These are phyloP conservation scores for Phaseolus lunatus DNA, from an alignment of 306 rosid species.

Conservation along the genomic window DNA sequence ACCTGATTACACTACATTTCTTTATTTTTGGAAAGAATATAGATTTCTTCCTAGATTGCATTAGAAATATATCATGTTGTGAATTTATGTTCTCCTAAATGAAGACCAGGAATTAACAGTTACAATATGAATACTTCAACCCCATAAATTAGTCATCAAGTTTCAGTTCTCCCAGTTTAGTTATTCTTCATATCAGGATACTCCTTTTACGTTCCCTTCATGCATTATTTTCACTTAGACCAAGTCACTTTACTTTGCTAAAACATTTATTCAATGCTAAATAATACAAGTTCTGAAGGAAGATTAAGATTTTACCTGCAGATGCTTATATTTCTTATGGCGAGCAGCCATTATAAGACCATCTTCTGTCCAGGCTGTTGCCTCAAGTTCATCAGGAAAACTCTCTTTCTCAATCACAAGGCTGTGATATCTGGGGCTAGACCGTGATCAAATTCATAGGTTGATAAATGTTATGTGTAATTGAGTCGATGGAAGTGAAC, in stretches of 20 bases:
- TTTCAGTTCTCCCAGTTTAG: not conserved
- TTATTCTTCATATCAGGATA: not conserved
- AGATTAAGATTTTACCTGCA: conserved; percentile 63
- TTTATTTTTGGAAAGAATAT: not conserved
- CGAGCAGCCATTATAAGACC: conserved; percentile 97
- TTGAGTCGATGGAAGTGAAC: conserved; percentile 1
- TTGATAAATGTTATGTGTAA: conserved; percentile 5
- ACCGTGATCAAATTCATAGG: not conserved
- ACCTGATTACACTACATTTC: conserved; percentile 3
- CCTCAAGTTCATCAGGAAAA: conserved; percentile 82
- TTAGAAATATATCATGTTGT: not conserved
- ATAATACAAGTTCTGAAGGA: not conserved
- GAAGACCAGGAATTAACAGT: not conserved
- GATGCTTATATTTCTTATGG: conserved; percentile 74
- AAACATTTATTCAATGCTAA: not conserved
- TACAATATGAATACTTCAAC: not conserved
- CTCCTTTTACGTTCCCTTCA: not conserved
- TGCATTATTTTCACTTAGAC: conserved; percentile 21
- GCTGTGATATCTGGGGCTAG: conserved; percentile 67
- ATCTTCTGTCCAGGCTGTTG: conserved; percentile 94
- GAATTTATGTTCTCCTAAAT: conserved; percentile 1
- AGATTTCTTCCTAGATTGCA: not conserved
- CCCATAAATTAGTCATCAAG: not conserved
- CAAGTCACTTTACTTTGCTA: not conserved
- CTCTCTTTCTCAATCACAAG: conserved; percentile 90